phyloP scores from a whole-genome alignment of 208 protist genomes.

The Trypanosoma melophagium region DNA sequence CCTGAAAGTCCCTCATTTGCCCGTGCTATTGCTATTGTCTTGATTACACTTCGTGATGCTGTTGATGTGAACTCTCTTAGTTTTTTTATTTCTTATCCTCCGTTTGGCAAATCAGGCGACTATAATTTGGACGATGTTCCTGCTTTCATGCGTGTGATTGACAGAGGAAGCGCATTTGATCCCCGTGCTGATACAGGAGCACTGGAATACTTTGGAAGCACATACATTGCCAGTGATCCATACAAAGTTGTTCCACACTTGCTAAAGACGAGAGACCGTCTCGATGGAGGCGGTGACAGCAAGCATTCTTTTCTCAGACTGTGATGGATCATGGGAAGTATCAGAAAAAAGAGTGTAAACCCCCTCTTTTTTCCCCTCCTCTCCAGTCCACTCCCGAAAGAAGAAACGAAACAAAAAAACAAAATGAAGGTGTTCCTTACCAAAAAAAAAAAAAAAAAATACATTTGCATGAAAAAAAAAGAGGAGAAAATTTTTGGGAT shows the following conservation, averaged over 20 bases:
- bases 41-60: slow-evolving; percentile 27
- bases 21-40: slow-evolving; percentile 29
- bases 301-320: background rate
- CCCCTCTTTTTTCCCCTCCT: too few species aligned
- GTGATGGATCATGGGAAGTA: background rate
- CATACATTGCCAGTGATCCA: slow-evolving; percentile 36
- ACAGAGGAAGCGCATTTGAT: slow-evolving; percentile 37
- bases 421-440: too few species aligned
- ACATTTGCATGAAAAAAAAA: too few species aligned
- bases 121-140: slow-evolving; percentile 13
- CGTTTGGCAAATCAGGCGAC: slow-evolving; percentile 1
- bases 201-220: slow-evolving; percentile 37
- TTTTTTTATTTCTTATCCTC: slow-evolving; percentile 31
- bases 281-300: background rate
- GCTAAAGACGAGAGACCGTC: background rate
- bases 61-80: slow-evolving; percentile 24
- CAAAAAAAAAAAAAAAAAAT: too few species aligned
- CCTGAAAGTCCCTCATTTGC: slow-evolving; percentile 22
- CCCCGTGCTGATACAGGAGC: slow-evolving; percentile 37
- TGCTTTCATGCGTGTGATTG: slow-evolving; percentile 35
- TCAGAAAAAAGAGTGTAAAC: background rate
- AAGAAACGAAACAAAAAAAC: too few species aligned
- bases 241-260: slow-evolving; percentile 25
- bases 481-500: too few species aligned
- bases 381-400: too few species aligned